Conservation (phyloP, 1,284 basidiomycete species). For the Ustilago curta region DNA sequence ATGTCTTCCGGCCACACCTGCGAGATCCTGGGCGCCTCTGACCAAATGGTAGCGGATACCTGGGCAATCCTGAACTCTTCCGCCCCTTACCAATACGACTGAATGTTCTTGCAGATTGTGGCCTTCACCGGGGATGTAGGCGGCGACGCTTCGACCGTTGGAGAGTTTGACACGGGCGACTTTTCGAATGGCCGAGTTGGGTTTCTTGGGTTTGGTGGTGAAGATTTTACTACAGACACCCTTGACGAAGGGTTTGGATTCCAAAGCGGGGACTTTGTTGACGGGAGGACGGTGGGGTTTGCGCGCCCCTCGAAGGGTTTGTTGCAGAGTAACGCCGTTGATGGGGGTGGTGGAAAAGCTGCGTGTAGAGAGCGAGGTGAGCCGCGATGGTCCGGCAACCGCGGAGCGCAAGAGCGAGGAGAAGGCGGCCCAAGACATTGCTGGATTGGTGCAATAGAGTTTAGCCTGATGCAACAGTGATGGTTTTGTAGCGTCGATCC, state of each 20-base stretch:
- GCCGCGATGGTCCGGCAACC: conserved; percentile 32
- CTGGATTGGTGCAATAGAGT: too few species aligned
- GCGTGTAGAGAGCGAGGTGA: conserved; percentile 1
- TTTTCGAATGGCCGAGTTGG: conserved; percentile 98
- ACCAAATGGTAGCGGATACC: conserved; percentile 83
- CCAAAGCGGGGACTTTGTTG: conserved; percentile 66
- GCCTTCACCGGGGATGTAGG: conserved; percentile 96
- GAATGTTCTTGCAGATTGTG: conserved; percentile 98
- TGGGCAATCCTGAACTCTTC: conserved; percentile 95
- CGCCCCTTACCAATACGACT: conserved; percentile 92
- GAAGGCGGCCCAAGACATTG: conserved; percentile 25
- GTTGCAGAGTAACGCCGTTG: conserved; percentile 61
- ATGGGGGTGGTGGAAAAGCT: conserved; percentile 56
- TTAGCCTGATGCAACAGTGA: too few species aligned
- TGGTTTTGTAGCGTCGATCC: too few species aligned
- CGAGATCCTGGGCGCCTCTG: conserved; percentile 90
- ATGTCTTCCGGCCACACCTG: conserved; percentile 86
- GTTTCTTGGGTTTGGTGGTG: conserved; percentile 87
- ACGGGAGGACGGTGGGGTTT: conserved; percentile 68
- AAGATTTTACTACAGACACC: conserved; percentile 68
- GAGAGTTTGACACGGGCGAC: conserved; percentile 92
- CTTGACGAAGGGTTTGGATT: conserved; percentile 67
- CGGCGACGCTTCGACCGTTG: conserved; percentile 88
- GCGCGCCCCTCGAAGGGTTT: conserved; percentile 66
- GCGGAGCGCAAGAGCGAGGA: conserved; percentile 28